Percentiles rank a stretch among this genome's conserved stretches.
These are phyloP conservation scores for Lipomyces japonicus DNA, from an alignment of 805 yeast species.

Conservation along the genomic window DNA sequence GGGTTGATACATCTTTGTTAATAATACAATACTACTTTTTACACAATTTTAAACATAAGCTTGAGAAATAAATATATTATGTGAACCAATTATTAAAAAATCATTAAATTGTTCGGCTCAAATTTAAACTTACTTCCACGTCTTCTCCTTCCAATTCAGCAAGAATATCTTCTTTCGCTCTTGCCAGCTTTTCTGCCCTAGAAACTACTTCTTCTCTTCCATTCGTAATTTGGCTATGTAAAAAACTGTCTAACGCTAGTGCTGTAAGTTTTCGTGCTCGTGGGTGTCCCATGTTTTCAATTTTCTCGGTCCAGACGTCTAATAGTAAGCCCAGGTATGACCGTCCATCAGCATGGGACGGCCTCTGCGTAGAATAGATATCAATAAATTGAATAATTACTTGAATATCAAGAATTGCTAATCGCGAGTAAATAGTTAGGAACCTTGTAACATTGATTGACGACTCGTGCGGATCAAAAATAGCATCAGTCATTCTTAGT, in stretches of 20 bases:
- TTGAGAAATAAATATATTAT: conserved; percentile 1
- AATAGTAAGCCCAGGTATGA: conserved; percentile 24
- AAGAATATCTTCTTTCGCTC: conserved; percentile 11
- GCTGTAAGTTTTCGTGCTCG: conserved; percentile 65
- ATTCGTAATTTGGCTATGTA: conserved; percentile 25
- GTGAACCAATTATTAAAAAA: too few species aligned
- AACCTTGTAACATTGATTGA: conserved; percentile 35
- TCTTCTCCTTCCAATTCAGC: conserved; percentile 25
- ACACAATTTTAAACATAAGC: too few species aligned
- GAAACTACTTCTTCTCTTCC: conserved; percentile 6
- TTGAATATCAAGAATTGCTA: conserved; percentile 30
- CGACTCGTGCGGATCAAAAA: conserved; percentile 37
- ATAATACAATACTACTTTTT: neutral
- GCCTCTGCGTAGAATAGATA: conserved; percentile 7
- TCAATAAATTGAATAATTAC: conserved; percentile 28
- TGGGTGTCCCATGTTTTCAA: conserved; percentile 64
- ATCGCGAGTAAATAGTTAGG: conserved; percentile 29
- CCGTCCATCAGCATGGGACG: neutral
- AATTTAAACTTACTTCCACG: conserved; percentile 11
- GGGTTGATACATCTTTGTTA: conserved; percentile 16
- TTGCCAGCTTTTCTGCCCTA: conserved; percentile 5
- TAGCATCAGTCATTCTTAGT: conserved; percentile 33
- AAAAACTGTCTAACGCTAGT: conserved; percentile 56
- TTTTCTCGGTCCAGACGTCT: conserved; percentile 37
- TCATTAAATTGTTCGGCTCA: too few species aligned